Evolutionary conservation across 2,329 filamentous ascomycete genomes (phyloP).

Genomic region (Aspergillus tamarii): DNA sequence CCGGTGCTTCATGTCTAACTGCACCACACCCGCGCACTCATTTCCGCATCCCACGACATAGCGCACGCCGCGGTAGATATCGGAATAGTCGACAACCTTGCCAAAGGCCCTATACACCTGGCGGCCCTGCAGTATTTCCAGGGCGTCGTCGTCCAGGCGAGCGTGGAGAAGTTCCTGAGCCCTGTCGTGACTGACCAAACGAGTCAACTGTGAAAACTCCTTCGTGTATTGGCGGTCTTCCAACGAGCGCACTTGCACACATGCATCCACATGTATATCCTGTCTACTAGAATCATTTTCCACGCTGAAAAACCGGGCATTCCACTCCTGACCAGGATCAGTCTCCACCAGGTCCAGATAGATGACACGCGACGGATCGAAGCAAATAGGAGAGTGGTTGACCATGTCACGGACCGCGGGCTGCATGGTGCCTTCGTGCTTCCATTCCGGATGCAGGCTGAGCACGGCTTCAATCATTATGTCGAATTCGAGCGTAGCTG

Average conservation of each 20-base stretch:
- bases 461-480: conserved; percentile 37
- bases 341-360: too few relatives aligned
- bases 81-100: conserved; percentile 16
- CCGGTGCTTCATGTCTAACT: not conserved
- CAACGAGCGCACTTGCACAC: too few relatives aligned
- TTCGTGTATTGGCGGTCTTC: too few relatives aligned
- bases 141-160: conserved; percentile 10
- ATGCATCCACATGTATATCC: too few relatives aligned
- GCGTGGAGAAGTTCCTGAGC: conserved; percentile 21
- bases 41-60: conserved; percentile 16
- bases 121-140: conserved; percentile 19
- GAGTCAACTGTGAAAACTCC: not conserved
- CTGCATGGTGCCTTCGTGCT: conserved; percentile 22
- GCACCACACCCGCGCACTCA: conserved; percentile 3
- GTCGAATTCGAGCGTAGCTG: conserved; percentile 45
- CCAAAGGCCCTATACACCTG: conserved; percentile 21
- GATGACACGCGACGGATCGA: conserved; percentile 27
- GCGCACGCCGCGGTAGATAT: conserved; percentile 15
- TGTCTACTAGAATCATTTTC: conserved; percentile 27
- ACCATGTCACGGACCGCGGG: conserved; percentile 7
- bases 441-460: conserved; percentile 35
- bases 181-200: not conserved
- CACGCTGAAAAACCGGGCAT: conserved; percentile 26
- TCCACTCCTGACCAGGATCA: conserved; percentile 29
- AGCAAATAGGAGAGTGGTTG: conserved; percentile 35